phyloP scores from a whole-genome alignment of 177 flowering plant genomes.

The Vitis hybrid region DNA sequence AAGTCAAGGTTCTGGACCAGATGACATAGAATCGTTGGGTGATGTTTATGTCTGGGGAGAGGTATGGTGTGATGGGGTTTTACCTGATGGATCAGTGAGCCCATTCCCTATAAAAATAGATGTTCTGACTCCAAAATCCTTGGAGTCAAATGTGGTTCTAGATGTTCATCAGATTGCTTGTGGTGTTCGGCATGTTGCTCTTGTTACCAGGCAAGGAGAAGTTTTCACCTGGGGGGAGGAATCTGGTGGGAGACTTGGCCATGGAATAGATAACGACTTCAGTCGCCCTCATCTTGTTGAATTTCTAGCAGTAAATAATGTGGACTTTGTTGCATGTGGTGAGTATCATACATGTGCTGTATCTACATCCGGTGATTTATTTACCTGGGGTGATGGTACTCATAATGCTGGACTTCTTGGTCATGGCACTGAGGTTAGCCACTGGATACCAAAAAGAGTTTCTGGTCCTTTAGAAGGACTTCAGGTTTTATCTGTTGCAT shows the following conservation, averaged over 20 bases:
- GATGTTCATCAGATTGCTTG: slow-evolving; percentile 54
- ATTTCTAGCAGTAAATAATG: slow-evolving; percentile 29
- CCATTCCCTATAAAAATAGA: slow-evolving; percentile 45
- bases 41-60: slow-evolving; percentile 97
- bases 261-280: slow-evolving; percentile 39
- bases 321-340: slow-evolving; percentile 51
- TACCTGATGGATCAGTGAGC: slow-evolving; percentile 39
- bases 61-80: slow-evolving; percentile 60
- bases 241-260: slow-evolving; percentile 56
- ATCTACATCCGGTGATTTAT: slow-evolving; percentile 44
- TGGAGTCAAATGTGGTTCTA: slow-evolving; percentile 48
- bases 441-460: slow-evolving; percentile 52
- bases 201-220: slow-evolving; percentile 54
- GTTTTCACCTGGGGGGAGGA: slow-evolving; percentile 64
- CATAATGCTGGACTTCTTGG: slow-evolving; percentile 54
- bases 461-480: slow-evolving; percentile 43
- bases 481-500: slow-evolving; percentile 44
- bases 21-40: slow-evolving; percentile 87
- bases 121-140: slow-evolving; percentile 50
- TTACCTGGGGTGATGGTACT: slow-evolving; percentile 52
- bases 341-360: slow-evolving; percentile 50
- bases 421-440: slow-evolving; percentile 43
- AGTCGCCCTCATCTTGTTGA: slow-evolving; percentile 46
- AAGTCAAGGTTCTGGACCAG: slow-evolving; percentile 84
- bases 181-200: slow-evolving; percentile 48